These are phyloP conservation scores for Williopsis jadinii DNA, from an alignment of 1,139 yeast species.

Conservation along the genomic window DNA sequence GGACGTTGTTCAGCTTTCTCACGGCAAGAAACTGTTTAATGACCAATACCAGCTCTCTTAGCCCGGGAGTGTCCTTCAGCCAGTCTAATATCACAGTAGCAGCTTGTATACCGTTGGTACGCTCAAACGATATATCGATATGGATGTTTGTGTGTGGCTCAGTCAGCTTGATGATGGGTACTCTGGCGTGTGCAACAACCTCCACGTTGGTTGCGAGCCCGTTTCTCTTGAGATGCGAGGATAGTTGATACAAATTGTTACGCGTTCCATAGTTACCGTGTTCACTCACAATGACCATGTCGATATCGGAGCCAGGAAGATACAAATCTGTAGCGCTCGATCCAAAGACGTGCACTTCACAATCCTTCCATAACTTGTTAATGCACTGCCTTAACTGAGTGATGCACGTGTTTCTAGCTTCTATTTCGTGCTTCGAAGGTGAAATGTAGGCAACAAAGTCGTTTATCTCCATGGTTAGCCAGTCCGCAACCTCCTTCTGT, in stretches of 20 bases:
- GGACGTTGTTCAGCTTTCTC: conserved; percentile 82
- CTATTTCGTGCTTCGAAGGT: conserved; percentile 73
- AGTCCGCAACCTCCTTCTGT: conserved; percentile 73
- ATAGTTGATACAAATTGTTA: conserved; percentile 63
- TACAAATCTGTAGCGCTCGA: conserved; percentile 93
- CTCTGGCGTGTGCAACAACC: conserved; percentile 88
- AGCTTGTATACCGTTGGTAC: conserved; percentile 79
- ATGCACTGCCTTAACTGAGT: conserved; percentile 53
- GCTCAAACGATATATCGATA: conserved; percentile 88
- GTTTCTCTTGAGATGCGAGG: conserved; percentile 58
- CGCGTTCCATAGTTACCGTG: conserved; percentile 61
- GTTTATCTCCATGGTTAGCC: conserved; percentile 82
- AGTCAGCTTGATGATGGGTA: conserved; percentile 90
- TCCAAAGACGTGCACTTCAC: conserved; percentile 85
- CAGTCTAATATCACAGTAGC: conserved; percentile 75
- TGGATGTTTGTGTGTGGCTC: conserved; percentile 69
- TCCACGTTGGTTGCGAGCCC: conserved; percentile 69
- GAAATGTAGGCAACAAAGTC: conserved; percentile 86
- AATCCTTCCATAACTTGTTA: conserved; percentile 64
- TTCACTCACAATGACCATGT: conserved; percentile 76
- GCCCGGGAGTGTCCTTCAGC: conserved; percentile 69
- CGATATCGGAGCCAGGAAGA: conserved; percentile 94
- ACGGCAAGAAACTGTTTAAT: conserved; percentile 83
- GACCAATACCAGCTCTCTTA: conserved; percentile 77
- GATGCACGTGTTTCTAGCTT: conserved; percentile 62